Evolutionary conservation across 192 early-diverging fungal species (phyloP).

Genomic region (Cladochytrium replicatum): DNA sequence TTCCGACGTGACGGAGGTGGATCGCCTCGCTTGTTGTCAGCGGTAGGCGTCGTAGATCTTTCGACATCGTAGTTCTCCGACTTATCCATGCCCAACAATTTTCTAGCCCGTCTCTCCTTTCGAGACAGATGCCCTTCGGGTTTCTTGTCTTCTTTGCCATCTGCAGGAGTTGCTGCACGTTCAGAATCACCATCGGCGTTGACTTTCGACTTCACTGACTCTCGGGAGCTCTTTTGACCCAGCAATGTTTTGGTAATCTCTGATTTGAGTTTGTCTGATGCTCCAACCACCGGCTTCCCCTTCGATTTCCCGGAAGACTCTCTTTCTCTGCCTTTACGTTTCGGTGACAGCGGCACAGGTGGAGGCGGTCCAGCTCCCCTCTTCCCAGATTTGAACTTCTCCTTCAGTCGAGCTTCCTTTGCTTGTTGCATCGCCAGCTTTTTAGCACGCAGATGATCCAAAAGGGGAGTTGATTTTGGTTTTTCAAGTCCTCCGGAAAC

Average conservation of each 20-base stretch:
- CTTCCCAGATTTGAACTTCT: constrained; percentile 18
- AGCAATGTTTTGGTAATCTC: not conserved
- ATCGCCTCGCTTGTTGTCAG: no score
- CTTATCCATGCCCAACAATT: not conserved
- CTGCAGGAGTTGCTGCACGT: constrained; percentile 1
- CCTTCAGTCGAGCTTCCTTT: constrained; percentile 32
- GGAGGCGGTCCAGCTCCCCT: constrained; percentile 11
- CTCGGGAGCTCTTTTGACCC: not conserved
- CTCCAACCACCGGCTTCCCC: constrained; percentile 1
- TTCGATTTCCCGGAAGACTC: constrained; percentile 2
- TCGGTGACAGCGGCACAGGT: constrained; percentile 10
- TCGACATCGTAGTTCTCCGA: not conserved
- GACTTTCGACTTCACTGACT: not conserved
- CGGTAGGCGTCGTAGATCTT: not conserved
- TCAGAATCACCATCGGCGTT: no score
- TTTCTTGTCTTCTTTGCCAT: constrained; percentile 11
- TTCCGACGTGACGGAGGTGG: not conserved
- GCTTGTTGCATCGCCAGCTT: constrained; percentile 42
- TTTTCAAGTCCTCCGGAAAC: constrained; percentile 23
- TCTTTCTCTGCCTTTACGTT: constrained; percentile 7
- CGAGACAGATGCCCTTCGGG: constrained; percentile 1
- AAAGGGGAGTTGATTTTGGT: constrained; percentile 64
- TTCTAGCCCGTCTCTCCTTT: not conserved
- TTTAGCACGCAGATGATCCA: constrained; percentile 62
- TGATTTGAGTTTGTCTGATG: not conserved